These are phyloP conservation scores for Pseudopediastrum boryanum DNA, from an alignment of 139 green algal species.

Conservation along the genomic window DNA sequence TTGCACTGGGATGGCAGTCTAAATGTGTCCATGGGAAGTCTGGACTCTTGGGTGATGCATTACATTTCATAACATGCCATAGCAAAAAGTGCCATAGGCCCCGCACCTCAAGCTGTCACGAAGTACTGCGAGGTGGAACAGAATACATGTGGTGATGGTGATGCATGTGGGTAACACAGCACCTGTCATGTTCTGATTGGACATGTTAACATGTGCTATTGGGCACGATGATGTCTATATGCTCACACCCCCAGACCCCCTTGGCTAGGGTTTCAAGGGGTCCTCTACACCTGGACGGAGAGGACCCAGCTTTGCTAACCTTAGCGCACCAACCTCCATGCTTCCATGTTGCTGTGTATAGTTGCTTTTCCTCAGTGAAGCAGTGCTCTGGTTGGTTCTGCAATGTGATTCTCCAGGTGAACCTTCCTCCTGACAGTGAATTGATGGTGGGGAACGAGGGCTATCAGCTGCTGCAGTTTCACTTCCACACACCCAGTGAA, in stretches of 20 bases:
- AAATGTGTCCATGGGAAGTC: neutral
- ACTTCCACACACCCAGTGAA: constrained; percentile 85
- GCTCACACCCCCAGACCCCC: neutral
- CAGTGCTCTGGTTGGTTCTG: neutral
- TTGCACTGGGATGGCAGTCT: too few species aligned
- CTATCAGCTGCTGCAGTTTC: constrained; percentile 81
- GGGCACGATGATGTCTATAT: neutral
- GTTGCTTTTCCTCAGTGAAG: neutral
- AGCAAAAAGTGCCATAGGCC: too few species aligned
- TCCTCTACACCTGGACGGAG: too few species aligned
- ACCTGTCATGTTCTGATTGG: too few species aligned
- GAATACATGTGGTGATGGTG: too few species aligned
- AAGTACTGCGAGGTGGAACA: too few species aligned
- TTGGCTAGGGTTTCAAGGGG: neutral
- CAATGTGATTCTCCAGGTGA: constrained; percentile 45
- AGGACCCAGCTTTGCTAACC: too few species aligned
- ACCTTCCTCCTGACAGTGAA: constrained; percentile 53
- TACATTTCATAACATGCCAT: neutral
- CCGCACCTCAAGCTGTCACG: too few species aligned
- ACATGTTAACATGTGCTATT: too few species aligned
- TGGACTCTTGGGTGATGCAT: neutral
- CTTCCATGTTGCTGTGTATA: neutral
- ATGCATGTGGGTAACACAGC: too few species aligned
- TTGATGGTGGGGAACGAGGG: constrained; percentile 40
- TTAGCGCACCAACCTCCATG: neutral